These are phyloP conservation scores for Chenopodium album DNA, from an alignment of 148 eudicot species.

Conservation along the genomic window DNA sequence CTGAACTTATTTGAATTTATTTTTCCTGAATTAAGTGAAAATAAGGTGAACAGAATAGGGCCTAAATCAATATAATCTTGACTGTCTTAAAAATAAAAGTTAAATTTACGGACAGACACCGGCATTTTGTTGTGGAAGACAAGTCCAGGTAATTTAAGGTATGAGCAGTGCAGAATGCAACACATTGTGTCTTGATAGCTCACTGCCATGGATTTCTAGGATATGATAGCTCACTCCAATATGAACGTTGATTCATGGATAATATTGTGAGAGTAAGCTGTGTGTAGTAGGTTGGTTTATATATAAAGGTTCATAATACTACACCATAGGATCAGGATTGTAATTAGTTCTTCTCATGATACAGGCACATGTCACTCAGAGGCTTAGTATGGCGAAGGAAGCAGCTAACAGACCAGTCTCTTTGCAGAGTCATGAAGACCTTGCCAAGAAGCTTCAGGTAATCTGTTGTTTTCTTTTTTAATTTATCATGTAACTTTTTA, in stretches of 20 bases:
- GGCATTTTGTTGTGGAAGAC: too few relatives aligned
- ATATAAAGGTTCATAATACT: neutral
- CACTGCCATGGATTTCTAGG: neutral
- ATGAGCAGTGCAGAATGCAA: neutral
- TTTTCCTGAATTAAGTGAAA: too few relatives aligned
- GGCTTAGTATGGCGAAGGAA: constrained; percentile 72
- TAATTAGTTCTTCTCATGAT: constrained; percentile 7
- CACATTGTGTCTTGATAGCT: neutral
- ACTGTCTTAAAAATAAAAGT: neutral
- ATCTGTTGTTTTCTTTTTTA: neutral
- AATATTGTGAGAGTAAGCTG: neutral
- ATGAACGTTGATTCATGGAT: neutral
- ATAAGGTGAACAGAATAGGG: too few relatives aligned
- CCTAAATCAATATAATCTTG: neutral
- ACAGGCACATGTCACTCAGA: constrained; percentile 81
- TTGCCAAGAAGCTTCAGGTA: constrained; percentile 93
- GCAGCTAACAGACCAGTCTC: constrained; percentile 50
- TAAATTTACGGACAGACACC: neutral
- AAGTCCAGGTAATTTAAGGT: neutral
- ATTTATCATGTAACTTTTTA: neutral
- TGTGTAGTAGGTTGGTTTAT: neutral
- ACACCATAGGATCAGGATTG: neutral
- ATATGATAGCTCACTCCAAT: neutral
- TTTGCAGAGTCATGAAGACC: constrained; percentile 81
- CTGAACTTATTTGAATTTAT: too few relatives aligned